Percentiles rank a stretch among this genome's conserved stretches.
Conservation (phyloP, 2,329 filamentous ascomycete species). For the Bisporella sp. region DNA sequence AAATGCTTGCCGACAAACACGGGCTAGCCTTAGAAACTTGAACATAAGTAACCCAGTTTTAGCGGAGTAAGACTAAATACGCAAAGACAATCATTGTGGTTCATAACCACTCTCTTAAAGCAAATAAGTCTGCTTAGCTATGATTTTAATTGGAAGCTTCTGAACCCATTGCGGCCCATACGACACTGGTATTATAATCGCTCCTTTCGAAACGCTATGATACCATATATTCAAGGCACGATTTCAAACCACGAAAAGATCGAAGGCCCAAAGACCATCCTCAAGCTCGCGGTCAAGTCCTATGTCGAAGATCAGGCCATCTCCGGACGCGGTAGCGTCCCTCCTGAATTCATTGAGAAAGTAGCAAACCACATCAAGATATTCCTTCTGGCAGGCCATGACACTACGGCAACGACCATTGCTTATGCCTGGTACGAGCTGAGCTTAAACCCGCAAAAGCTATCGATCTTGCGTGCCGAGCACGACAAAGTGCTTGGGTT, state of each 20-base stretch:
- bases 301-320: background rate
- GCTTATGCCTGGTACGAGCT: conserved; percentile 12
- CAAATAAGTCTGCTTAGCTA: background rate
- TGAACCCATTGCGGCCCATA: conserved; percentile 3
- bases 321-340: background rate
- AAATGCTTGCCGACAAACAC: background rate
- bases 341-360: background rate
- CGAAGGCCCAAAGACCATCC: conserved; percentile 4
- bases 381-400: conserved; percentile 21
- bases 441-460: conserved; percentile 6
- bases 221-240: background rate
- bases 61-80: too few relatives aligned
- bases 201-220: conserved; percentile 1
- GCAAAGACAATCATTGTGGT: too few relatives aligned
- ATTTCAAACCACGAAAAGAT: background rate
- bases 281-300: background rate
- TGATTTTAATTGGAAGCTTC: too few relatives aligned
- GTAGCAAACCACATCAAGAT: conserved; percentile 1
- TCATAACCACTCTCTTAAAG: too few relatives aligned
- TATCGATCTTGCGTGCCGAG: conserved; percentile 11
- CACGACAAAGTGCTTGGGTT: conserved; percentile 14
- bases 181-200: conserved; percentile 4
- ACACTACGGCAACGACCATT: conserved; percentile 12
- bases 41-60: too few relatives aligned
- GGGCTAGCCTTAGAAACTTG: background rate